Evolutionary conservation across 768 basidiomycete genomes (phyloP).

Genomic region (Bullera alba): DNA sequence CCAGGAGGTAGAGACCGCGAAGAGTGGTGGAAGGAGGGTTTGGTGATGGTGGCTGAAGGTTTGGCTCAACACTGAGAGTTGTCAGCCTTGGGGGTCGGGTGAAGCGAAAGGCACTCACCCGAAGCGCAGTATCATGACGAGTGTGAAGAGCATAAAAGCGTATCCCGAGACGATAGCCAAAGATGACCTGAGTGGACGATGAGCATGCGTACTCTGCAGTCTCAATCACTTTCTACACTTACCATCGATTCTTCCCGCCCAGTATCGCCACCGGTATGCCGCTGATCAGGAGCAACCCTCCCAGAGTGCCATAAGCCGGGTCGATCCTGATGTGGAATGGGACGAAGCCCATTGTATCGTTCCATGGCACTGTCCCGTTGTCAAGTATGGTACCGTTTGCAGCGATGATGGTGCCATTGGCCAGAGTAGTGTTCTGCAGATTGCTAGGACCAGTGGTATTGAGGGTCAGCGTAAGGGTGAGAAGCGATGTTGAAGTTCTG

Average conservation of each 20-base stretch:
- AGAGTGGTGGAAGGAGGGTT: slow-evolving; percentile 71
- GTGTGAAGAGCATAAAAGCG: slow-evolving; percentile 72
- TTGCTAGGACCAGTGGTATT: slow-evolving; percentile 12
- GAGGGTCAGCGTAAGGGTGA: slow-evolving; percentile 33
- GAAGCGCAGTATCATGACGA: slow-evolving; percentile 62
- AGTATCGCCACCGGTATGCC: slow-evolving; percentile 83
- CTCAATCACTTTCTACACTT: slow-evolving; percentile 31
- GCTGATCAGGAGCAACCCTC: slow-evolving; percentile 77
- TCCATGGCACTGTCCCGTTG: slow-evolving; percentile 31
- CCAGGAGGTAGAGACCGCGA: slow-evolving; percentile 83
- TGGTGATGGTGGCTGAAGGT: slow-evolving; percentile 50
- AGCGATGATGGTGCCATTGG: slow-evolving; percentile 12
- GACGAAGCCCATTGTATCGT: slow-evolving; percentile 35
- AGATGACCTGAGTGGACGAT: slow-evolving; percentile 60
- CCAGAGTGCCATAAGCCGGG: slow-evolving; percentile 82
- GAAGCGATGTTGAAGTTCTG: slow-evolving; percentile 40
- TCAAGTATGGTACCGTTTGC: slow-evolving; percentile 2
- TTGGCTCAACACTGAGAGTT: slow-evolving; percentile 62
- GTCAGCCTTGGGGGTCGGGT: neutral
- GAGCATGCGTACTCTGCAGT: slow-evolving; percentile 1
- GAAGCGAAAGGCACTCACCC: slow-evolving; percentile 23
- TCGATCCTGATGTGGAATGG: slow-evolving; percentile 63
- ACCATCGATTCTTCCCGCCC: slow-evolving; percentile 96
- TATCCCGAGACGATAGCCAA: slow-evolving; percentile 92
- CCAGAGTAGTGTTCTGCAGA: slow-evolving; percentile 13